phyloP scores from a whole-genome alignment of 2,329 filamentous ascomycete species.

The Trichoderma cornu-damae region DNA sequence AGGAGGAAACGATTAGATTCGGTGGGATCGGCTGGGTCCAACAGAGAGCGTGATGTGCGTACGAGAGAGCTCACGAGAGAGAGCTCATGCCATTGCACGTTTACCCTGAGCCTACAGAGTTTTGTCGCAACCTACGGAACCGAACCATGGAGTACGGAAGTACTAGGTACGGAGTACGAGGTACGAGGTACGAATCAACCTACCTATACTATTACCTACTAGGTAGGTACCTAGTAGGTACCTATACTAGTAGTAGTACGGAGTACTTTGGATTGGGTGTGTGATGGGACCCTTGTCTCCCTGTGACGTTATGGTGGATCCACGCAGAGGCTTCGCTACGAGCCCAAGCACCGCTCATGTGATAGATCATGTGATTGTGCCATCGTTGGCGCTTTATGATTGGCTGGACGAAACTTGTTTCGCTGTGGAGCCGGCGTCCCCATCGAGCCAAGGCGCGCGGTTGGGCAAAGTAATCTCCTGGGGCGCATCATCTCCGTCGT shows the following conservation, averaged over 20 bases:
- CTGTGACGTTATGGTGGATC: background rate
- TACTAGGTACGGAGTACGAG: no score
- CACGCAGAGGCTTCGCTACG: background rate
- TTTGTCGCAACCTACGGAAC: no score
- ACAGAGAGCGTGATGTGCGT: background rate
- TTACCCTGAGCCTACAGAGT: background rate
- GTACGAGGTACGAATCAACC: background rate
- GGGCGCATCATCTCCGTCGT: slow-evolving; percentile 18
- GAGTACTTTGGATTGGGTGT: background rate
- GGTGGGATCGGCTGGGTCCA: background rate
- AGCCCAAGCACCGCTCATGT: slow-evolving; percentile 1
- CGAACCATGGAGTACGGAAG: no score
- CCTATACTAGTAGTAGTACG: no score
- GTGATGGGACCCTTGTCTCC: no score
- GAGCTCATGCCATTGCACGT: background rate
- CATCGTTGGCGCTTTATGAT: background rate
- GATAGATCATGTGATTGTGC: slow-evolving; percentile 4
- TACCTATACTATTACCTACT: no score
- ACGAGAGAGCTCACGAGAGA: no score
- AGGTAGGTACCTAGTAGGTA: no score
- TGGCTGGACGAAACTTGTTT: background rate
- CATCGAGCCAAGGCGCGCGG: slow-evolving; percentile 10
- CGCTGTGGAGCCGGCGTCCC: background rate
- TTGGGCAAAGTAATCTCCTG: slow-evolving; percentile 8
- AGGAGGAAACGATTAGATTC: background rate